These are phyloP conservation scores for Candida sp. DNA, from an alignment of 1,139 yeast species.

Conservation along the genomic window DNA sequence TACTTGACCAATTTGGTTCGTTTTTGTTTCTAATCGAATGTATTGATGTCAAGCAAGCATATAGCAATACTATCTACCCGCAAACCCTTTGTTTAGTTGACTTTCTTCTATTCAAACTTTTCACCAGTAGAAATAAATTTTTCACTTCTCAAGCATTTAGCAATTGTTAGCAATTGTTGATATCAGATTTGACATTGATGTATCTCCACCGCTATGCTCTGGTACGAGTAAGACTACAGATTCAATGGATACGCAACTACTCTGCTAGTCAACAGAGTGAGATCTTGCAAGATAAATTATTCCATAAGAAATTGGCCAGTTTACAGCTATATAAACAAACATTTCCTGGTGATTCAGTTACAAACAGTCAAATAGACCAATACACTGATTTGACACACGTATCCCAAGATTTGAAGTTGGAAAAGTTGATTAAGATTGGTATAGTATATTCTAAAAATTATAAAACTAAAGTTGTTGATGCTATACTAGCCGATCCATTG, in stretches of 20 bases:
- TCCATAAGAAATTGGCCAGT: background rate
- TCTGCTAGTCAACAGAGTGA: background rate
- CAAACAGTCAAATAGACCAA: constrained; percentile 15
- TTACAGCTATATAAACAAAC: constrained; percentile 10
- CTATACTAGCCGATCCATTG: constrained; percentile 41
- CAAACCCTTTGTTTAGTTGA: too few relatives aligned
- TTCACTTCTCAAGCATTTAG: too few relatives aligned
- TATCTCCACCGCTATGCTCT: background rate
- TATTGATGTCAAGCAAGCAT: too few relatives aligned
- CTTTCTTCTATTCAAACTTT: too few relatives aligned
- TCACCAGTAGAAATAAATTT: too few relatives aligned
- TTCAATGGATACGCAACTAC: background rate
- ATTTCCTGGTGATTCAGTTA: constrained; percentile 25
- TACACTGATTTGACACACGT: constrained; percentile 6
- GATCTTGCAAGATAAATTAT: background rate
- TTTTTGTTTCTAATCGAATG: too few relatives aligned
- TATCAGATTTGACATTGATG: background rate
- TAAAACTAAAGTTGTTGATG: constrained; percentile 29
- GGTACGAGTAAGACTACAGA: background rate
- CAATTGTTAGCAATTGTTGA: background rate
- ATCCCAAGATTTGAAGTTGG: constrained; percentile 1
- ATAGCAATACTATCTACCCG: too few relatives aligned
- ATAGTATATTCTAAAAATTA: constrained; percentile 23
- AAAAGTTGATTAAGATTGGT: constrained; percentile 24
- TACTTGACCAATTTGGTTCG: too few relatives aligned